Conservation (phyloP, 2,329 filamentous ascomycete genomes). For the Fusarium equiseti region DNA sequence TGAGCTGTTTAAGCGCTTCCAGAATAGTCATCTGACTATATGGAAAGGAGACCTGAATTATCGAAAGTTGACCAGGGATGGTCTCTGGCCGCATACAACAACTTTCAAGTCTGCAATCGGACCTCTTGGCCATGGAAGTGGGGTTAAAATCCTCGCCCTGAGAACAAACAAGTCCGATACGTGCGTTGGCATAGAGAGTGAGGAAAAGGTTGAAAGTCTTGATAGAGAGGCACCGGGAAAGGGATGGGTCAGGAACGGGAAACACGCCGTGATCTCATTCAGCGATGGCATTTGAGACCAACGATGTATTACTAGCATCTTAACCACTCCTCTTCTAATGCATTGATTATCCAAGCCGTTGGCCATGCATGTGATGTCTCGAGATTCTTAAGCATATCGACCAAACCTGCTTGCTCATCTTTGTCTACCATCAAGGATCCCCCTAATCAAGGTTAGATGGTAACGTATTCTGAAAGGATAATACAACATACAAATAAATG, state of each 20-base stretch:
- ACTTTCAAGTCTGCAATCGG: conserved; percentile 4
- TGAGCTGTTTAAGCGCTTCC: neutral
- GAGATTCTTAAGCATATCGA: conserved; percentile 9
- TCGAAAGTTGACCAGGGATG: conserved; percentile 17
- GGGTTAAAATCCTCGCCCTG: neutral
- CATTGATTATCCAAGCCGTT: conserved; percentile 15
- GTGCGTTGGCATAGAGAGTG: conserved; percentile 7
- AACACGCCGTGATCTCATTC: conserved; percentile 16
- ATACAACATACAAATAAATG: conserved; percentile 8
- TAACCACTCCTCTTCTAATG: conserved; percentile 9
- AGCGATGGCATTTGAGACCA: neutral
- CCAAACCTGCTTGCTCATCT: neutral
- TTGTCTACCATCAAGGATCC: conserved; percentile 4
- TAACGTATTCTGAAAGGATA: fast-evolving
- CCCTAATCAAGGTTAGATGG: conserved; percentile 1
- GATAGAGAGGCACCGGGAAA: neutral
- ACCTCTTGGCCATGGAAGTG: neutral
- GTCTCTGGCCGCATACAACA: conserved; percentile 10
- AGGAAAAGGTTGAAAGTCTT: conserved; percentile 2
- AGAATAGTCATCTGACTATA: conserved; percentile 4
- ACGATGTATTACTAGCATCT: neutral
- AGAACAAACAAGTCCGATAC: conserved; percentile 21
- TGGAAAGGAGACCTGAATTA: conserved; percentile 24
- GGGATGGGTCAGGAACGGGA: conserved; percentile 10
- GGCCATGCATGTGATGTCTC: conserved; percentile 14